Evolutionary conservation across 2,329 filamentous ascomycete species (phyloP).

Genomic region (Leptographium flavum): DNA sequence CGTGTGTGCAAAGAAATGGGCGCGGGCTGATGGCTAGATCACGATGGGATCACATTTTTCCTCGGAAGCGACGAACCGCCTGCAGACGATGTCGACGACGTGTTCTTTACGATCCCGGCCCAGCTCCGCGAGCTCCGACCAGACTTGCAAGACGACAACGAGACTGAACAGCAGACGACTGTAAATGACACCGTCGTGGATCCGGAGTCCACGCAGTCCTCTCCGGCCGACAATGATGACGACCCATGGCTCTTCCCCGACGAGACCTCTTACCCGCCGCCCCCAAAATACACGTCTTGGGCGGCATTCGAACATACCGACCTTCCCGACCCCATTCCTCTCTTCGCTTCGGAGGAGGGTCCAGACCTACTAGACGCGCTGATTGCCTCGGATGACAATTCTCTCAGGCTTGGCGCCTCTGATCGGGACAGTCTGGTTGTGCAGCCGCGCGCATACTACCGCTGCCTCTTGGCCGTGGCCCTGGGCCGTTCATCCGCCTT

Average conservation of each 20-base stretch:
- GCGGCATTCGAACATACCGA: slow-evolving; percentile 42
- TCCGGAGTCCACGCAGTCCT: no score
- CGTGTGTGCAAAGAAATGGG: no score
- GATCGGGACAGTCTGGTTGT: slow-evolving; percentile 25
- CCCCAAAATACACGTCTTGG: slow-evolving; percentile 49
- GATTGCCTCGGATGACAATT: slow-evolving; percentile 28
- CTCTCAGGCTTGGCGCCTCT: slow-evolving; percentile 20
- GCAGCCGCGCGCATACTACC: slow-evolving; percentile 32
- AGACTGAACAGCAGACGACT: not conserved
- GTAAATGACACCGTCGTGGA: not conserved
- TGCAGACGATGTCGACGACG: slow-evolving; percentile 11
- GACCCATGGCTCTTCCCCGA: slow-evolving; percentile 35
- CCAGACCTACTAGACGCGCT: slow-evolving; percentile 51
- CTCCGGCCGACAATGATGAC: slow-evolving; percentile 2
- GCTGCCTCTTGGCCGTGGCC: slow-evolving; percentile 49
- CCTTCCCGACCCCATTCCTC: slow-evolving; percentile 21
- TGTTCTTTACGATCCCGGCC: slow-evolving; percentile 29
- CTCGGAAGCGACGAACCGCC: slow-evolving; percentile 7
- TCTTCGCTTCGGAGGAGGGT: slow-evolving; percentile 57
- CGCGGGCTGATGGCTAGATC: not conserved
- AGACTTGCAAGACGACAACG: not conserved
- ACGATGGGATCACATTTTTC: slow-evolving; percentile 4
- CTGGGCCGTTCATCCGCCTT: slow-evolving; percentile 60
- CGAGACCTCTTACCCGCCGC: slow-evolving; percentile 13
- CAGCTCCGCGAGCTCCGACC: slow-evolving; percentile 10